Evolutionary conservation across 2,329 filamentous ascomycete species (phyloP), one percentile per base, ranked within the genome.

Genomic region (Pseudogymnoascus sp.): DNA sequence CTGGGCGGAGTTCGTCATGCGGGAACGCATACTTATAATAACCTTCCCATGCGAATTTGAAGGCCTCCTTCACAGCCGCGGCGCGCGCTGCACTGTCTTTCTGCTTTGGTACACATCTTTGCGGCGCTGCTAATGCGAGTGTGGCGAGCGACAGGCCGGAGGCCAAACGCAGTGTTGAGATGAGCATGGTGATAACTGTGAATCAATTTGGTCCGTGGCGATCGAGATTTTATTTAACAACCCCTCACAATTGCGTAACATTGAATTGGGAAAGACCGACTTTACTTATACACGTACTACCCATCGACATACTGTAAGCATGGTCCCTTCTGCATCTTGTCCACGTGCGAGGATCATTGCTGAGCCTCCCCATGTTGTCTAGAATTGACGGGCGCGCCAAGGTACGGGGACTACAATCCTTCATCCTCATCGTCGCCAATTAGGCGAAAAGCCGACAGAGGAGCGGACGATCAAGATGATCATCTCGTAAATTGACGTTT

Each of bases 21-120:
- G 89, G 89, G 67, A 90, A 93, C 0, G 90, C 90, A 75, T 90
- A 85, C 75, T 84, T 77, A 71, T 85, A 83, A 73, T 93, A 93
- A 1, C 87, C 89, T 65, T 86, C 76, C 88, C 89, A 93, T 2
- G 89, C 87, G 69, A 82, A 81, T 64, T 83, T 79, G 71, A 93
- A 93, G 0, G 86, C 86, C 63, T 85, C 82, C 72, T 85, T 88
- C 62, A 93, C 84, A 1, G 85, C 84, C 60, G 80, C 78, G 11
- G 86, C 82, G 68, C 85, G 67, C 36, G 72, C 63, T 31, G 28
- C 6, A 11, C 51, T 36, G 16, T 57, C 28, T 4, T 36, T 28
- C 10, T 57, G 51, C 11, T 31, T 57, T 21, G n/a, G n/a, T 57
- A 21, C 28, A n/a, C 51, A 57, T 34, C 51, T 57, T 57, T 57